A percentile compares a stretch with the other conserved stretches of the same genome.
Evolutionary conservation across 2,329 filamentous ascomycete genomes (phyloP).

Genomic region (Tolypocladium sp.): DNA sequence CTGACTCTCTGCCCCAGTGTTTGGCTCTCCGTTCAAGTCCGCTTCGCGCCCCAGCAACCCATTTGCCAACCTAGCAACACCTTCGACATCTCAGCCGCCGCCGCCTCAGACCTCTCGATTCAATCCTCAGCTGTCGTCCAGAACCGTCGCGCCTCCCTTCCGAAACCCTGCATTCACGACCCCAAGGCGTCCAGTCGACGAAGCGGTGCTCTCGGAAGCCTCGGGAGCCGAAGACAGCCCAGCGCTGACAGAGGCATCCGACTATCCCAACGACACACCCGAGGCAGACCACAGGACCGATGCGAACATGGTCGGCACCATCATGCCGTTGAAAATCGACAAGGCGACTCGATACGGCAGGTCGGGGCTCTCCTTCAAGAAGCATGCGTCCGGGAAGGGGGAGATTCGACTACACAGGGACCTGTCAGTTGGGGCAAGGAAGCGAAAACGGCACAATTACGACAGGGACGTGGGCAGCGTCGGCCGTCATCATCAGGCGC

Average conservation of each 20-base stretch:
- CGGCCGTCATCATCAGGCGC: constrained; percentile 31
- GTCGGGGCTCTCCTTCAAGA: constrained; percentile 26
- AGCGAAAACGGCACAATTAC: constrained; percentile 41
- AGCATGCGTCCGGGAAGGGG: constrained; percentile 47
- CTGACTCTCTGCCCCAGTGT: constrained; percentile 18
- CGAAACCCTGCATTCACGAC: constrained; percentile 58
- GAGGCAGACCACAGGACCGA: constrained; percentile 38
- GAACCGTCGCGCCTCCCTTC: constrained; percentile 41
- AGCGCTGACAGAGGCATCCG: constrained; percentile 47
- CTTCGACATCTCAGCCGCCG: constrained; percentile 28
- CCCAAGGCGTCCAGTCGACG: constrained; percentile 48
- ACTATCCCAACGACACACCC: constrained; percentile 41
- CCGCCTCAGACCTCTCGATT: constrained; percentile 37
- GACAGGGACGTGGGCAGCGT: constrained; percentile 45
- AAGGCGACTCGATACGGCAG: constrained; percentile 37
- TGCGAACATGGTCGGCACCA: constrained; percentile 29
- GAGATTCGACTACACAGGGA: constrained; percentile 46
- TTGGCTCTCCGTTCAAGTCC: constrained; percentile 28
- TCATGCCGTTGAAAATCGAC: constrained; percentile 37
- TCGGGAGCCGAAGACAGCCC: constrained; percentile 54
- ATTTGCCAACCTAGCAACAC: constrained; percentile 27
- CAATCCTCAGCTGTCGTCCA: constrained; percentile 30
- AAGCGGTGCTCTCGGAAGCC: constrained; percentile 42
- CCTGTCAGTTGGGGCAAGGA: constrained; percentile 33
- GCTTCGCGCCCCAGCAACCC: constrained; percentile 18